Conservation (phyloP, 1,284 basidiomycete genomes). For the Dichomitus squalens region DNA sequence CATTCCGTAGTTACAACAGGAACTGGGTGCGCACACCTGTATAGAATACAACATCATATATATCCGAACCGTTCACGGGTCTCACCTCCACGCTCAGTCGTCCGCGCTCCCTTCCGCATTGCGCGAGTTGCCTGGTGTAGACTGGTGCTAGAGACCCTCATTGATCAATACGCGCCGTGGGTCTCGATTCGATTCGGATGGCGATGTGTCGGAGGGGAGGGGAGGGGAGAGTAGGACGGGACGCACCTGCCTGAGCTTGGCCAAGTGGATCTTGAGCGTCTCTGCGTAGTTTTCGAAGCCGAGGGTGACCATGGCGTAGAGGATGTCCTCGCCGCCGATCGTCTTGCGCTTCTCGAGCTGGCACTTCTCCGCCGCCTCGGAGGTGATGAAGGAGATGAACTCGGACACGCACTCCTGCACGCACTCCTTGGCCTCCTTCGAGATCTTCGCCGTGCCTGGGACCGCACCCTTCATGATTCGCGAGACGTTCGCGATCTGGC, state of each 20-base stretch:
- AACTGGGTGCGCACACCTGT: no score
- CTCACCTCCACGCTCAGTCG: no score
- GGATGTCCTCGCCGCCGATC: slow-evolving; percentile 90
- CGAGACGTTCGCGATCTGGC: slow-evolving; percentile 91
- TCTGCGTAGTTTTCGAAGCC: slow-evolving; percentile 97
- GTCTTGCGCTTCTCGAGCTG: slow-evolving; percentile 86
- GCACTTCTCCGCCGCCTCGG: slow-evolving; percentile 88
- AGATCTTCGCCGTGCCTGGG: slow-evolving; percentile 92
- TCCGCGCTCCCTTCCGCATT: slow-evolving; percentile 10
- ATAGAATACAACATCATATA: no score
- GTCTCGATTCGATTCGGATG: no score
- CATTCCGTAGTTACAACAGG: no score
- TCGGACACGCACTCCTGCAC: slow-evolving; percentile 97
- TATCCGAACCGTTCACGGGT: no score
- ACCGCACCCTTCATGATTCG: slow-evolving; percentile 93
- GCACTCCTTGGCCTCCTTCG: slow-evolving; percentile 96
- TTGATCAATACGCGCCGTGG: no score
- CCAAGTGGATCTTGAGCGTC: slow-evolving; percentile 86
- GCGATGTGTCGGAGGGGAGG: background rate
- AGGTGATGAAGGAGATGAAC: slow-evolving; percentile 94
- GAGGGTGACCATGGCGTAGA: slow-evolving; percentile 85
- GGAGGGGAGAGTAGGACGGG: background rate
- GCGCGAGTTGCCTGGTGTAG: slow-evolving; percentile 16
- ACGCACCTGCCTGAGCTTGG: slow-evolving; percentile 84
- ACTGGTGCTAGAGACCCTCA: slow-evolving; percentile 14